Conservation (phyloP, 2,329 filamentous ascomycete species). For the Xylariaceae sp. region DNA sequence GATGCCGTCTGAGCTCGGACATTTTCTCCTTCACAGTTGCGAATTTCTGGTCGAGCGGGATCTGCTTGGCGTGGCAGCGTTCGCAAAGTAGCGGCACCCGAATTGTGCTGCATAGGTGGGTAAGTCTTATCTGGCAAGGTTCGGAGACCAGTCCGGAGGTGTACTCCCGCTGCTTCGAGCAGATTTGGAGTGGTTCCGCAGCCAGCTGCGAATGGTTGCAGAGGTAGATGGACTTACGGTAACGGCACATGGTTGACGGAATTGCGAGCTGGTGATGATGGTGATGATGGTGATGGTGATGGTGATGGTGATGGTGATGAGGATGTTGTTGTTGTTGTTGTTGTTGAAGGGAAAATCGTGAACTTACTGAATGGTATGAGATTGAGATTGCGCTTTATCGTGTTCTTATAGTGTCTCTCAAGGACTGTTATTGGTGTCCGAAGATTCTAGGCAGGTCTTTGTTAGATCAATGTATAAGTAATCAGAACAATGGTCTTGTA, state of each 20-base stretch:
- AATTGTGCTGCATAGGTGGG: slow-evolving; percentile 21
- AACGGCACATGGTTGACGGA: slow-evolving; percentile 24
- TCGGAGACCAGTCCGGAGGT: background rate
- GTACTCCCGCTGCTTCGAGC: slow-evolving; percentile 17
- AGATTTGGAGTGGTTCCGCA: slow-evolving; percentile 12
- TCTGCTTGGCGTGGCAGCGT: slow-evolving; percentile 16
- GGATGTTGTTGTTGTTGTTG: background rate
- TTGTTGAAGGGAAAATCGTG: too few relatives aligned
- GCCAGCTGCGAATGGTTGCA: slow-evolving; percentile 27
- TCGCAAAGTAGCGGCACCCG: slow-evolving; percentile 16
- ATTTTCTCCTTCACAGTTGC: slow-evolving; percentile 15
- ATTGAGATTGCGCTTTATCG: background rate
- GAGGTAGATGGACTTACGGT: slow-evolving; percentile 22
- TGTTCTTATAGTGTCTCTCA: background rate
- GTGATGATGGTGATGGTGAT: background rate
- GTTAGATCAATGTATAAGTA: background rate
- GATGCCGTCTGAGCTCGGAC: slow-evolving; percentile 11
- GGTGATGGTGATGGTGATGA: background rate
- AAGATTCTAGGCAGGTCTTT: background rate
- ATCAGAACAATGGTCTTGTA: background rate
- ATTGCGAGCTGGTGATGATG: background rate
- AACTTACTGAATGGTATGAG: background rate
- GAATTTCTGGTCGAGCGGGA: slow-evolving; percentile 7
- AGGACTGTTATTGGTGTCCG: background rate
- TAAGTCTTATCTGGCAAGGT: slow-evolving; percentile 18